Percentiles rank a stretch among this genome's conserved stretches.
Evolutionary conservation across 1,139 yeast species (phyloP).

Genomic region (Yamadazyma dendronema): DNA sequence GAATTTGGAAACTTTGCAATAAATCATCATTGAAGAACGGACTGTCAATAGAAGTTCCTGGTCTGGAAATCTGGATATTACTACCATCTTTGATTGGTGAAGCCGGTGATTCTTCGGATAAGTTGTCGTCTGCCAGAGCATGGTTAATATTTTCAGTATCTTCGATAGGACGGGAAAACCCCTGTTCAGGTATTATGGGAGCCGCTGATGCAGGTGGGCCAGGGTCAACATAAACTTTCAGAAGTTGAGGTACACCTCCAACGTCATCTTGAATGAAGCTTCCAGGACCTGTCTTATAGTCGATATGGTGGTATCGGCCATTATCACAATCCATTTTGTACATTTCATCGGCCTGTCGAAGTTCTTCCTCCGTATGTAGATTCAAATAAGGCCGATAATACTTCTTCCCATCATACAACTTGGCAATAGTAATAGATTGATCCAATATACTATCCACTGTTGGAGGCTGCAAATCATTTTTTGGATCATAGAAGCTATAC

Average conservation of each 20-base stretch:
- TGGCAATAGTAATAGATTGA: constrained; percentile 44
- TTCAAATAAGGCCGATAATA: constrained; percentile 34
- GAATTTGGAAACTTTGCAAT: constrained; percentile 11
- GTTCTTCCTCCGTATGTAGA: constrained; percentile 30
- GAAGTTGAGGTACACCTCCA: not conserved
- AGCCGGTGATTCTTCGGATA: not conserved
- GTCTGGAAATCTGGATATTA: constrained; percentile 4
- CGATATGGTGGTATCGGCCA: not conserved
- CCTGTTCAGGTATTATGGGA: not conserved
- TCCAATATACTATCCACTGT: constrained; percentile 27
- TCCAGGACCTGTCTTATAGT: not conserved
- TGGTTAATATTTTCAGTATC: not conserved
- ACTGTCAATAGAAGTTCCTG: constrained; percentile 11
- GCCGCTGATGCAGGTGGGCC: not conserved
- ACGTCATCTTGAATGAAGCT: not conserved
- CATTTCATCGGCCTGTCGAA: constrained; percentile 32
- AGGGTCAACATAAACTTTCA: not conserved
- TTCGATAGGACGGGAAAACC: not conserved
- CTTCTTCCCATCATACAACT: constrained; percentile 33
- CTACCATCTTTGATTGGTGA: not conserved
- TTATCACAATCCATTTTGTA: constrained; percentile 27
- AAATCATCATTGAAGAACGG: constrained; percentile 15
- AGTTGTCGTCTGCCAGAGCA: not conserved
- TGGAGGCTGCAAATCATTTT: constrained; percentile 11
- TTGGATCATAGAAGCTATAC: constrained; percentile 41